phyloP scores from a whole-genome alignment of 768 basidiomycete species.

The Stropharia rugosoannulata region DNA sequence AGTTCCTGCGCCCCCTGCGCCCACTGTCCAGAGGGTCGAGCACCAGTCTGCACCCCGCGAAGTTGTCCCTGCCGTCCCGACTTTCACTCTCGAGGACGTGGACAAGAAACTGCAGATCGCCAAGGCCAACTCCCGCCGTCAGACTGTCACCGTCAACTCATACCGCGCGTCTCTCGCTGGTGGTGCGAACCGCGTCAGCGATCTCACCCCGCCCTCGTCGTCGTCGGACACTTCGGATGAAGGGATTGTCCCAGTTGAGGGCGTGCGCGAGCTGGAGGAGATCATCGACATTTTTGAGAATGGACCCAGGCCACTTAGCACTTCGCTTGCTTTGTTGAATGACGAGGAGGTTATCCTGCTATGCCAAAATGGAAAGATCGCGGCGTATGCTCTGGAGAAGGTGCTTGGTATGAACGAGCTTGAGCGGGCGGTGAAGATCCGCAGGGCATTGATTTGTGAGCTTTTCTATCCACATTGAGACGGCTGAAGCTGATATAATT shows the following conservation, averaged over 20 bases:
- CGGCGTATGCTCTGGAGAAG: conserved; percentile 95
- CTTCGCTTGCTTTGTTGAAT: conserved; percentile 59
- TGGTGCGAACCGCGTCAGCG: background rate
- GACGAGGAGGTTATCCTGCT: conserved; percentile 93
- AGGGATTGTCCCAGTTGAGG: conserved; percentile 2
- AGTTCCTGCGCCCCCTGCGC: background rate
- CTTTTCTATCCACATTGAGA: conserved; percentile 16
- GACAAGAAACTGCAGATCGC: conserved; percentile 42
- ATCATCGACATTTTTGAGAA: conserved; percentile 80
- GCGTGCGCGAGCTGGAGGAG: conserved; percentile 64
- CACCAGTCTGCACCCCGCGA: conserved; percentile 4
- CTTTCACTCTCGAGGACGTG: conserved; percentile 57
- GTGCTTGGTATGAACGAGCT: conserved; percentile 69
- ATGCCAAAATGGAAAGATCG: conserved; percentile 89
- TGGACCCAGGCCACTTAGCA: conserved; percentile 60
- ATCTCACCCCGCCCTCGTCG: conserved; percentile 12
- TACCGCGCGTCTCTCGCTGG: conserved; percentile 8
- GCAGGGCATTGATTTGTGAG: conserved; percentile 90
- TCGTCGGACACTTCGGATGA: conserved; percentile 17
- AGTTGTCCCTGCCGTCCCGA: conserved; percentile 21
- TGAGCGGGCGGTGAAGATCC: conserved; percentile 83
- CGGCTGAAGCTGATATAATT: conserved; percentile 1
- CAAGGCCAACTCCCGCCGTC: conserved; percentile 25
- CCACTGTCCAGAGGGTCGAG: conserved; percentile 7
- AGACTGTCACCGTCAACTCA: conserved; percentile 19